Percentiles rank a stretch among this genome's conserved stretches.
Evolutionary conservation across 805 yeast species (phyloP).

Genomic region (Kuraishia floccosa): DNA sequence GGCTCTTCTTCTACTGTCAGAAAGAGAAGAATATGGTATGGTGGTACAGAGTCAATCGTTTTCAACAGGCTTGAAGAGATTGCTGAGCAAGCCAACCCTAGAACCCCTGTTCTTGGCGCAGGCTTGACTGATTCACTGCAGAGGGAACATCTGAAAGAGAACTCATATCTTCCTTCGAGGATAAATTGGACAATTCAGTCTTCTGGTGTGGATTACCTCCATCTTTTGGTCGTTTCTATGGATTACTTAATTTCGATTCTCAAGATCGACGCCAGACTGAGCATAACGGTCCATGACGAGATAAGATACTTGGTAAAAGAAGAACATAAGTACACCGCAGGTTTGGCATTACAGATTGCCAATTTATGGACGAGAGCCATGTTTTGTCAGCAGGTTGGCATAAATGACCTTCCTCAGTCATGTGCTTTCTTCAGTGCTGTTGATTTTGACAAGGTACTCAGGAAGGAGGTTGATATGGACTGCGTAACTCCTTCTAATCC

Average conservation of each 20-base stretch:
- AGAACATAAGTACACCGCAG: slow-evolving; percentile 64
- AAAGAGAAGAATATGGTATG: slow-evolving; percentile 41
- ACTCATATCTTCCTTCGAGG: slow-evolving; percentile 74
- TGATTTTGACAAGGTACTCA: slow-evolving; percentile 76
- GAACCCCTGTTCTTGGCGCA: slow-evolving; percentile 89
- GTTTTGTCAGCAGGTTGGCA: slow-evolving; percentile 88
- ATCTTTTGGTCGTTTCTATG: slow-evolving; percentile 77
- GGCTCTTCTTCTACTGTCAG: slow-evolving; percentile 35
- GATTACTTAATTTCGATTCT: slow-evolving; percentile 61
- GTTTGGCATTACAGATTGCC: slow-evolving; percentile 76
- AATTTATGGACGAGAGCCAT: slow-evolving; percentile 95
- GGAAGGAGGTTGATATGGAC: slow-evolving; percentile 89
- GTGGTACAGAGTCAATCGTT: slow-evolving; percentile 90
- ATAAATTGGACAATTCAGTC: slow-evolving; percentile 98
- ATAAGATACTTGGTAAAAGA: slow-evolving; percentile 69
- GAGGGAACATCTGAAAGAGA: slow-evolving; percentile 49
- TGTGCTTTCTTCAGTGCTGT: slow-evolving; percentile 94
- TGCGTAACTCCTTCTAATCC: slow-evolving; percentile 89
- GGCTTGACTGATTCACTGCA: slow-evolving; percentile 81
- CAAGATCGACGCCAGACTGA: slow-evolving; percentile 60
- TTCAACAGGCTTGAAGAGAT: slow-evolving; percentile 83
- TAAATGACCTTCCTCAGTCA: slow-evolving; percentile 81
- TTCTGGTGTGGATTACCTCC: slow-evolving; percentile 94
- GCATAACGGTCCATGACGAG: slow-evolving; percentile 92
- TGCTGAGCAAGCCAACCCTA: slow-evolving; percentile 71